These are phyloP conservation scores for Pinus albicaulis DNA, from an alignment of 75 land plant genomes.

Conservation along the genomic window DNA sequence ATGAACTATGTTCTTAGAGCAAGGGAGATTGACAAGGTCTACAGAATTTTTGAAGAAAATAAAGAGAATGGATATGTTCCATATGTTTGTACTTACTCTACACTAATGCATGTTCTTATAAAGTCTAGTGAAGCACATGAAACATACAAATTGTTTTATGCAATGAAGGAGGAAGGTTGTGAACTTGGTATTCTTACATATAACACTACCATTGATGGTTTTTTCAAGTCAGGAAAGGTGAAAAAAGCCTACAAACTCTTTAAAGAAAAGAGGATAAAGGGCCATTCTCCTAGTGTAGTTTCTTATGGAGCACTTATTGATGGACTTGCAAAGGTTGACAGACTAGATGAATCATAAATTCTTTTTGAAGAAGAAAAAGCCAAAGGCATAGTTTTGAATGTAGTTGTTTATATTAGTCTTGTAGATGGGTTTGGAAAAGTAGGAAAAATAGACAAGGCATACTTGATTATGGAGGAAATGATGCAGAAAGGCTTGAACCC, in stretches of 20 bases:
- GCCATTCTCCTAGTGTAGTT: slow-evolving; percentile 42
- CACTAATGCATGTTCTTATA: slow-evolving; percentile 58
- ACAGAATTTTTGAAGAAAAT: slow-evolving; percentile 62
- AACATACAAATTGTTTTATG: slow-evolving; percentile 60
- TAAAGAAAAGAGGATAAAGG: slow-evolving; percentile 69
- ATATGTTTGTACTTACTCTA: slow-evolving; percentile 70
- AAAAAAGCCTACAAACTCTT: slow-evolving; percentile 79
- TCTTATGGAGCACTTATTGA: slow-evolving; percentile 70
- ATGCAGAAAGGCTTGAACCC: slow-evolving; percentile 68
- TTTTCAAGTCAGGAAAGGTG: slow-evolving; percentile 77
- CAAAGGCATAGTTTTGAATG: slow-evolving; percentile 50
- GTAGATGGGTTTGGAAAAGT: slow-evolving; percentile 79
- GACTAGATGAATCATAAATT: slow-evolving; percentile 77
- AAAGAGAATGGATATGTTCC: slow-evolving; percentile 56
- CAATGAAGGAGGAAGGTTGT: slow-evolving; percentile 73
- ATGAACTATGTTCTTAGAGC: slow-evolving; percentile 67
- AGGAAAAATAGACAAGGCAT: slow-evolving; percentile 79
- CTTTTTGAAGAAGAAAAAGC: slow-evolving; percentile 77
- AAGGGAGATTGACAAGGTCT: slow-evolving; percentile 58
- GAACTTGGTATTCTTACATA: slow-evolving; percentile 65
- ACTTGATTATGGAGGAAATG: slow-evolving; percentile 69
- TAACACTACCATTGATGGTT: slow-evolving; percentile 65
- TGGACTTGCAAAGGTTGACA: slow-evolving; percentile 76
- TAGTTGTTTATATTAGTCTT: slow-evolving; percentile 63
- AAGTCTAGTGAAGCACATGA: slow-evolving; percentile 63